Evolutionary conservation across 495 filamentous ascomycete genomes (phyloP).

Genomic region (Geoglossum glabrum): DNA sequence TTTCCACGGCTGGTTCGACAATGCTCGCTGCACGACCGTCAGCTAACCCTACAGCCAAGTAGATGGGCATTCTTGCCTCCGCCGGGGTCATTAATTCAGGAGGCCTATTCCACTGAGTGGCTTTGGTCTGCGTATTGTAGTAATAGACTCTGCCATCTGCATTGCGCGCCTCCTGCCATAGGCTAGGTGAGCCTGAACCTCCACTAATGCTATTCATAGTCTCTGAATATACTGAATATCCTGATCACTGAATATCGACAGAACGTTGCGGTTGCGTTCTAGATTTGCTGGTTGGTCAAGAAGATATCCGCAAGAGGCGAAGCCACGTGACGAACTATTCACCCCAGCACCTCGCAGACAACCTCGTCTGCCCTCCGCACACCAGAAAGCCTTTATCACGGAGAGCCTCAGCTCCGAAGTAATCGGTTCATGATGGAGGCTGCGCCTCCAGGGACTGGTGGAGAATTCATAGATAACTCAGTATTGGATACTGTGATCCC

Average conservation of each 20-base stretch:
- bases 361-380: no score
- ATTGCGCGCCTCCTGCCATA: constrained; percentile 73
- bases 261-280: not conserved
- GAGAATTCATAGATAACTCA: constrained; percentile 45
- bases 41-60: not conserved
- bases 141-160: constrained; percentile 82
- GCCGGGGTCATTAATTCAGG: constrained; percentile 69
- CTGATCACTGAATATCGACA: not conserved
- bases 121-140: constrained; percentile 71
- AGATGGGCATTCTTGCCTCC: constrained; percentile 39
- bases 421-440: not conserved
- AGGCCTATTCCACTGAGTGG: constrained; percentile 87
- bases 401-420: not conserved
- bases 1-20: constrained; percentile 76
- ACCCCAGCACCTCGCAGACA: no score
- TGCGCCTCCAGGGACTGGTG: not conserved
- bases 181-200: constrained; percentile 28
- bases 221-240: not conserved
- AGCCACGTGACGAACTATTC: not conserved
- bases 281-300: not conserved
- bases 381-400: not conserved
- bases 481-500: constrained; percentile 65
- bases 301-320: not conserved
- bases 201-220: constrained; percentile 46
- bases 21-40: constrained; percentile 38